phyloP scores from a whole-genome alignment of 139 green algal species.

The Raphidocelis subcapitata region DNA sequence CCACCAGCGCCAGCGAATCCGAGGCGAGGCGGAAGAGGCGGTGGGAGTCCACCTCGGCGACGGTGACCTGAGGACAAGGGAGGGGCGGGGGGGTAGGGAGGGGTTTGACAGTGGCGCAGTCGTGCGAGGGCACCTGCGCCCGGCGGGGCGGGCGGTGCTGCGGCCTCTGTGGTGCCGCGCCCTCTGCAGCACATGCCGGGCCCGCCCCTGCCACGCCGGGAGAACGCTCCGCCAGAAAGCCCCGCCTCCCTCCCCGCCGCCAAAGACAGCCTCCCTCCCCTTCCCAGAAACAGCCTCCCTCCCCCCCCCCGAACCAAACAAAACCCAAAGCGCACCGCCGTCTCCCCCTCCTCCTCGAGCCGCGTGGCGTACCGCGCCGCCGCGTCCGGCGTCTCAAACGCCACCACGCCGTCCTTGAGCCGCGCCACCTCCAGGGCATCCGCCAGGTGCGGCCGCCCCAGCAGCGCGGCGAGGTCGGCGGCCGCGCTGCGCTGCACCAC shows the following conservation, averaged over 20 bases:
- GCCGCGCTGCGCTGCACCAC: constrained; percentile 38
- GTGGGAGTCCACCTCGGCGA: constrained; percentile 58
- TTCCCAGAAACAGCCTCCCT: too few relatives aligned
- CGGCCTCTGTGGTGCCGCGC: not conserved
- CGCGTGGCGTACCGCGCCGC: constrained; percentile 53
- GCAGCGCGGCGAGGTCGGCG: constrained; percentile 53
- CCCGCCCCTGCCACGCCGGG: too few relatives aligned
- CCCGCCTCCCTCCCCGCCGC: too few relatives aligned
- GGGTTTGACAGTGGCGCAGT: not conserved
- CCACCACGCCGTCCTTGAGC: constrained; percentile 62
- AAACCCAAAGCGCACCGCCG: constrained; percentile 2
- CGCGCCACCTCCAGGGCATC: constrained; percentile 31
- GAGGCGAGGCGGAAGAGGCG: constrained; percentile 58
- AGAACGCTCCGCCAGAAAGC: too few relatives aligned
- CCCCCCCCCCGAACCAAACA: too few relatives aligned
- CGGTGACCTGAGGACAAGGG: constrained; percentile 36
- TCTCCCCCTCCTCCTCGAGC: constrained; percentile 50
- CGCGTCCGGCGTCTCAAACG: constrained; percentile 54
- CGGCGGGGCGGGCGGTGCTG: not conserved
- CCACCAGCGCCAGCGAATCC: constrained; percentile 51
- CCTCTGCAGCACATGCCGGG: too few relatives aligned
- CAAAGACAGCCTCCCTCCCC: too few relatives aligned
- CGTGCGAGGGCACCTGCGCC: not conserved
- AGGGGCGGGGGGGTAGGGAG: not conserved
- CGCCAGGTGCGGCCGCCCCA: constrained; percentile 28